Evolutionary conservation across 805 yeast genomes (phyloP).

Genomic region (Lipomyces anomalus): DNA sequence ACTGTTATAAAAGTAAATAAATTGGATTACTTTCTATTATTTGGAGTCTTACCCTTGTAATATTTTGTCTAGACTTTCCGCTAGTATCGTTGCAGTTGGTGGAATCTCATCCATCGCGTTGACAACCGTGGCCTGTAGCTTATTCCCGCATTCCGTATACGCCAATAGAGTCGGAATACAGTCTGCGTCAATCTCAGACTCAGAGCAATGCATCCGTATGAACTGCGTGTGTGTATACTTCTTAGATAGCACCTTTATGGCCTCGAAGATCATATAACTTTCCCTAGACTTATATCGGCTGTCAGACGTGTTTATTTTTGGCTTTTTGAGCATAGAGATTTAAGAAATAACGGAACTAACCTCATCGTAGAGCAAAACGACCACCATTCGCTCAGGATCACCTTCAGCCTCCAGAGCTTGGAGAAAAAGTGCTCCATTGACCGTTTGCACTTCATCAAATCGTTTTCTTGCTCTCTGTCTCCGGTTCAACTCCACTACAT

Average conservation of each 20-base stretch:
- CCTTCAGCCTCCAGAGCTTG: constrained; percentile 2
- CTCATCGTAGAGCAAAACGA: constrained; percentile 8
- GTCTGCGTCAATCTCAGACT: constrained; percentile 6
- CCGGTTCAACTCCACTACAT: not conserved
- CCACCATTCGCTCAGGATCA: constrained; percentile 1
- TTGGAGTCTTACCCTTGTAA: constrained; percentile 7
- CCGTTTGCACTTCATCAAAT: constrained; percentile 5
- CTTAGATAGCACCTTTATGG: not conserved
- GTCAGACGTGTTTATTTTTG: too few species aligned
- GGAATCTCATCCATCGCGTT: constrained; percentile 12
- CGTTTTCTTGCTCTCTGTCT: not conserved
- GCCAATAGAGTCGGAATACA: constrained; percentile 7
- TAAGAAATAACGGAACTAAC: too few species aligned
- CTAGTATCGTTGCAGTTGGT: not conserved
- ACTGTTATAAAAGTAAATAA: too few species aligned
- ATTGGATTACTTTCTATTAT: too few species aligned
- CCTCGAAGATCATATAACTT: not conserved
- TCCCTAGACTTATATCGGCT: not conserved
- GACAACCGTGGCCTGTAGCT: constrained; percentile 5
- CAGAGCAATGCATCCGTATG: constrained; percentile 3
- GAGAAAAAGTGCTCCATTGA: constrained; percentile 2
- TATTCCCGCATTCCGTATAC: constrained; percentile 3
- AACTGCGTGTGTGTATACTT: constrained; percentile 1
- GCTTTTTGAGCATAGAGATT: too few species aligned
- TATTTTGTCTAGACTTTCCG: constrained; percentile 1